A percentile compares a stretch with the other conserved stretches of the same genome.
phyloP scores from a whole-genome alignment of 352 stramenopile genomes.

The Phytopythium sindhum region DNA sequence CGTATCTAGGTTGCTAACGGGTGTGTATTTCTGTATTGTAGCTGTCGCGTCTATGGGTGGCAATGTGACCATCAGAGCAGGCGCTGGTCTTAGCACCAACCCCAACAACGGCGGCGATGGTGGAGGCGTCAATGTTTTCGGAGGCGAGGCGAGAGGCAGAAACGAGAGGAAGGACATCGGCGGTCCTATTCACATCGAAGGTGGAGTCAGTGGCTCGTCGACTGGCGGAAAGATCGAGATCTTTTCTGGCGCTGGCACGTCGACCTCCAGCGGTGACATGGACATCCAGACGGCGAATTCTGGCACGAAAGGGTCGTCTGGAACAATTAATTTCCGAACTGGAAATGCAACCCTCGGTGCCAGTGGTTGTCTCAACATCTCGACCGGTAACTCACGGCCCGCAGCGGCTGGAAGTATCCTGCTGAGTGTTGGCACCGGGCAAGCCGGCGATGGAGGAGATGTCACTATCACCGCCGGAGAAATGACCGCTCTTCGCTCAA shows the following conservation, averaged over 20 bases:
- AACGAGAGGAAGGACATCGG: conserved; percentile 41
- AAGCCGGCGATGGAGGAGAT: conserved; percentile 79
- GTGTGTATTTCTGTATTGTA: conserved; percentile 10
- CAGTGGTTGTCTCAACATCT: conserved; percentile 72
- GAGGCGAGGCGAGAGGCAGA: conserved; percentile 51
- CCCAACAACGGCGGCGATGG: conserved; percentile 57
- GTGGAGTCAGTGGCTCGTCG: conserved; percentile 38
- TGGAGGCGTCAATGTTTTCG: conserved; percentile 45
- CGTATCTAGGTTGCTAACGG: not conserved
- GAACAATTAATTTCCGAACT: conserved; percentile 63
- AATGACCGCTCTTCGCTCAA: conserved; percentile 34
- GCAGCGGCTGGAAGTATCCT: conserved; percentile 77
- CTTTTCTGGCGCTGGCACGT: conserved; percentile 36
- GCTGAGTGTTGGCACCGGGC: conserved; percentile 76
- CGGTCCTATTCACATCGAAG: conserved; percentile 60
- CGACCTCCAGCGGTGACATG: conserved; percentile 68
- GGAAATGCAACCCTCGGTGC: conserved; percentile 61
- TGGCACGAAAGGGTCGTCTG: conserved; percentile 77
- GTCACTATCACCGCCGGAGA: conserved; percentile 68
- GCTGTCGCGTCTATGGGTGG: conserved; percentile 35
- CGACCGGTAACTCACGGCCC: conserved; percentile 69
- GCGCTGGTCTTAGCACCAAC: conserved; percentile 44
- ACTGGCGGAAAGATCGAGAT: conserved; percentile 67
- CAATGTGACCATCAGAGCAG: conserved; percentile 43
- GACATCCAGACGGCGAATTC: conserved; percentile 58